Evolutionary conservation across 441 rosid genomes (phyloP), one percentile per base, ranked within the genome.

Genomic region (Mallotus japonicus): DNA sequence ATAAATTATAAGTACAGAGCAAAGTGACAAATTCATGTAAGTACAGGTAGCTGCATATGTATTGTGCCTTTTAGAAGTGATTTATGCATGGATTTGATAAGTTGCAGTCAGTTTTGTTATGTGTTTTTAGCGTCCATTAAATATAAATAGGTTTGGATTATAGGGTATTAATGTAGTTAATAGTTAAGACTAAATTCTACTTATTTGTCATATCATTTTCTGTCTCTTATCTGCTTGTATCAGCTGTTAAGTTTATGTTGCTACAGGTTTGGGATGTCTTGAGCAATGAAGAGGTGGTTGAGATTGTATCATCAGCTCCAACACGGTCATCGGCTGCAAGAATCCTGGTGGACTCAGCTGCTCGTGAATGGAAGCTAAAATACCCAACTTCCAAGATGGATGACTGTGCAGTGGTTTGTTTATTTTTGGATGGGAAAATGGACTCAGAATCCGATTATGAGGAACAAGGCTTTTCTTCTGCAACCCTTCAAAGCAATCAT

Each of bases 341-440:
- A 80, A 78, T 81, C 74, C 65, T 93, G 51, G 99, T 93, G 73
- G 97, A 92, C 73, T 86, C 93, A 12, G 98, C 98, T 54, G 97
- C 92, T 0, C 93, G 85, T 2, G 93, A 89, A 74, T 96, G 99
- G 99, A 91, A 87, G 85, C 85, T 89, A 58, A 96, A 96, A 74
- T 96, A 93, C 75, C 99, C 97, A 8, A 96, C 98, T 67, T 96
- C 99, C 3, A 95, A 90, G 75, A 89, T 95, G 97, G 99, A 93
- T 75, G 99, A 95, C 69, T 96, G 99, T 84, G 98, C 99, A 19
- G 99, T 93, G 24, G 97, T 96, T 61, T 96, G 99, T 81, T 77
- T 96, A 79, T 96, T 92, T 83, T 79, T 95, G 64, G 97, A 95
- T 59, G 96, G 97, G 54, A 93, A 93, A 79, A 91, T 95, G 97